These are phyloP conservation scores for Raddia distichophylla DNA, from an alignment of 176 grass and related monocot genomes.

Conservation along the genomic window DNA sequence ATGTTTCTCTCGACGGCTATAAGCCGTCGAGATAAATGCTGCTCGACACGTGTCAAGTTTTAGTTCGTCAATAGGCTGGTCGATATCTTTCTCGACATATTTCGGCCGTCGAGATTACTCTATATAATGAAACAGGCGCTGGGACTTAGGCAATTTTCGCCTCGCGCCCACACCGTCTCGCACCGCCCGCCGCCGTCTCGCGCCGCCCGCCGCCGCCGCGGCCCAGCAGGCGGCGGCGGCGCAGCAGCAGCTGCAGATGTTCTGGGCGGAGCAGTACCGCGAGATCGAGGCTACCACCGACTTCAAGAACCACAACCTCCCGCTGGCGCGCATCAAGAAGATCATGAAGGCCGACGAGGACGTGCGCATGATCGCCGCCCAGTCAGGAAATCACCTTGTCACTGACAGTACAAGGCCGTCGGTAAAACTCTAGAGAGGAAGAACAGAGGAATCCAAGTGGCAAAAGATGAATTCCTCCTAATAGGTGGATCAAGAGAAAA, in stretches of 20 bases:
- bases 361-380: conserved; percentile 91
- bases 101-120: no score
- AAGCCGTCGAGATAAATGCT: no score
- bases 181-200: no score
- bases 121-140: no score
- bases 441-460: background rate
- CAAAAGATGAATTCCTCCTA: background rate
- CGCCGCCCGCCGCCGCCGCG: conserved; percentile 44
- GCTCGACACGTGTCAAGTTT: no score
- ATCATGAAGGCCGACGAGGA: conserved; percentile 99
- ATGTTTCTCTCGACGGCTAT: no score
- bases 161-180: no score
- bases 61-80: no score
- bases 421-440: background rate
- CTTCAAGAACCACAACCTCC: conserved; percentile 90
- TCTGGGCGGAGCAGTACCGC: conserved; percentile 94
- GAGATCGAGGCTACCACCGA: conserved; percentile 83
- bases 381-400: background rate
- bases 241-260: conserved; percentile 85
- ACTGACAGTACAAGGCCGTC: background rate
- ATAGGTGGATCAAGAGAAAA: background rate
- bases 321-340: conserved; percentile 91
- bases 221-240: conserved; percentile 48
- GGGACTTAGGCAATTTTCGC: no score
- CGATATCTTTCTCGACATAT: no score